Base-by-base conservation (phyloP, 1,139 yeast species). In the Yamadazyma diddensiae region DNA sequence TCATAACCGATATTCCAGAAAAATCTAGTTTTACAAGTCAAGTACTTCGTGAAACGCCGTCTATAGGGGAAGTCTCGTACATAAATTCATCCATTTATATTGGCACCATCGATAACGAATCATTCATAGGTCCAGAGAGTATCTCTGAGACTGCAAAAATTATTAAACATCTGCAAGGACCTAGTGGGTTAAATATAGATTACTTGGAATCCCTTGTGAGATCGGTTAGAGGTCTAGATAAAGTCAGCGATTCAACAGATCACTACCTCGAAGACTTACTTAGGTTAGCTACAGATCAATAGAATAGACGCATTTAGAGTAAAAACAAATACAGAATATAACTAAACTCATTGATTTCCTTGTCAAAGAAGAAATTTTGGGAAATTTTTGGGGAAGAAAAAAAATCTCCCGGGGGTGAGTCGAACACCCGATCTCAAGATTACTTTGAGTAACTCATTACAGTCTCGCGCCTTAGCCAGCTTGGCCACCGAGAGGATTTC, bases 341-440 rank as follows among this genome's bases (percentile, higher is more conserved):
- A n/a, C n/a, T n/a, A n/a, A n/a, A n/a, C n/a, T n/a, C n/a, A n/a
- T n/a, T n/a, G n/a, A n/a, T n/a, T n/a, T n/a, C n/a, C n/a, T n/a
- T n/a, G n/a, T n/a, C n/a, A n/a, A n/a, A n/a, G n/a, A n/a, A n/a
- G n/a, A n/a, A n/a, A n/a, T n/a, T n/a, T n/a, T n/a, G n/a, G n/a
- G n/a, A n/a, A n/a, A n/a, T n/a, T n/a, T n/a, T n/a, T 21, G 23
- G 11, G 17, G 16, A 39, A 38, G 50, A 77, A 65, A 59, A 55
- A 52, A 59, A 57, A 43, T 79, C 84, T 78, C 84, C 79, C 72
- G 82, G 79, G 83, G 79, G 84, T 72, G 84, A 78, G 76, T 78
- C 83, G 85, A 79, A 79, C 85, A 72, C 84, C 80, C 83, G 84
- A 77, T 77, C 82, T 77, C 81, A 76, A 77, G 84, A 77, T 78